Conservation (phyloP, 169 alveolate species). For the Perkinsus olseni region DNA sequence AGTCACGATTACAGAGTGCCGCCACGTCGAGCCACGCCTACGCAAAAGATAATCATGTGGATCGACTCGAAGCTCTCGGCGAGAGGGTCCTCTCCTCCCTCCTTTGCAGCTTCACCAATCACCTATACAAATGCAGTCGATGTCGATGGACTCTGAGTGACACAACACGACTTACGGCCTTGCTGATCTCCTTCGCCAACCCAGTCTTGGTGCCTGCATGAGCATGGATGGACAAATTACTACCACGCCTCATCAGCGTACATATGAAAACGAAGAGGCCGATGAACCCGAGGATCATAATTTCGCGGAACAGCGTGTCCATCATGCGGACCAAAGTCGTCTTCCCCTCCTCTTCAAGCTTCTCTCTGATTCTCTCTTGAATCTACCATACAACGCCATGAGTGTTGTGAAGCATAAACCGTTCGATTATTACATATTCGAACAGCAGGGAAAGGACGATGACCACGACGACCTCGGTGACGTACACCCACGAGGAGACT, state of each 20-base stretch:
- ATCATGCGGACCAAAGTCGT: neutral
- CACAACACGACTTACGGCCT: neutral
- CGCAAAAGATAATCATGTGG: constrained; percentile 7
- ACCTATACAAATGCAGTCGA: neutral
- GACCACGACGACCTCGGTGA: neutral
- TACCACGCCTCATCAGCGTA: neutral
- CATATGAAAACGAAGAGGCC: neutral
- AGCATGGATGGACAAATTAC: neutral
- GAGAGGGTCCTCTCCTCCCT: constrained; percentile 5
- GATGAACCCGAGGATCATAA: constrained; percentile 7
- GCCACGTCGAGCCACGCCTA: neutral
- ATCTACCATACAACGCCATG: neutral
- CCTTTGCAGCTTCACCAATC: neutral
- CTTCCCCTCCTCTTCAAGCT: constrained; percentile 5
- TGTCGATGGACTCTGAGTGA: neutral
- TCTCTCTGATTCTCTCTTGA: constrained; percentile 1
- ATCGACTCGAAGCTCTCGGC: constrained; percentile 1
- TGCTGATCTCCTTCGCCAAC: neutral
- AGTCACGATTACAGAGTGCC: neutral
- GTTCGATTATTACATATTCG: neutral
- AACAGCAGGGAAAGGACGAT: constrained; percentile 3
- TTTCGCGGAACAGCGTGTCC: constrained; percentile 4
- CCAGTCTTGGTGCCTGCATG: neutral
- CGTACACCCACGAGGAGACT: neutral
- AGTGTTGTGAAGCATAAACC: neutral